These are phyloP conservation scores for Neopestalotiopsis rosae DNA, from an alignment of 2,329 filamentous ascomycete species.

Conservation along the genomic window DNA sequence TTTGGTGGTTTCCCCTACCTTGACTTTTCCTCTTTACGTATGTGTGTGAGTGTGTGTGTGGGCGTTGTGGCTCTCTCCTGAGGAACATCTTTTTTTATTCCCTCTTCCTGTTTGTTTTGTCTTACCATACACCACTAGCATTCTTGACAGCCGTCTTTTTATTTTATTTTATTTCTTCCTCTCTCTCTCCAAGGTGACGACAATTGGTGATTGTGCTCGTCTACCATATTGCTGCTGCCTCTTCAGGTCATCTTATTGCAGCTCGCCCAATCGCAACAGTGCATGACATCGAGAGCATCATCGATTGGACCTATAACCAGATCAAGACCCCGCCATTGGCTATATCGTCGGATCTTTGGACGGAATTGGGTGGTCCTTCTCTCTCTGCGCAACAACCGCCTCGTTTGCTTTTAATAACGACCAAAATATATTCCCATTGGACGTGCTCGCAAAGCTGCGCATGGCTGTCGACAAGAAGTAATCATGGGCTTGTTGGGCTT, in stretches of 20 bases:
- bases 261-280: background rate
- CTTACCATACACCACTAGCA: background rate
- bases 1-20: background rate
- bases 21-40: background rate
- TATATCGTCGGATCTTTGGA: background rate
- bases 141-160: background rate
- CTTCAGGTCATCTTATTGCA: background rate
- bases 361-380: background rate
- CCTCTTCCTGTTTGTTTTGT: background rate
- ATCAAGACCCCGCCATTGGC: background rate
- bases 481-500: conserved; percentile 43
- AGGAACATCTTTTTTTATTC: background rate
- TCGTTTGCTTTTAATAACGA: conserved; percentile 7
- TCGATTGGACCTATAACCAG: background rate
- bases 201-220: background rate
- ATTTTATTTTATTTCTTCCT: background rate
- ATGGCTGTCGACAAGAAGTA: conserved; percentile 10
- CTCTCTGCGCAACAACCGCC: background rate
- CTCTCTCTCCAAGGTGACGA: background rate
- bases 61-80: background rate
- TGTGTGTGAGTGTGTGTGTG: background rate
- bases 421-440: conserved; percentile 11
- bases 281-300: background rate
- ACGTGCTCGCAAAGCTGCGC: conserved; percentile 9
- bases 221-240: background rate